Conservation (phyloP, 1,284 basidiomycete genomes). For the Phellopilus nigrolimitatus region DNA sequence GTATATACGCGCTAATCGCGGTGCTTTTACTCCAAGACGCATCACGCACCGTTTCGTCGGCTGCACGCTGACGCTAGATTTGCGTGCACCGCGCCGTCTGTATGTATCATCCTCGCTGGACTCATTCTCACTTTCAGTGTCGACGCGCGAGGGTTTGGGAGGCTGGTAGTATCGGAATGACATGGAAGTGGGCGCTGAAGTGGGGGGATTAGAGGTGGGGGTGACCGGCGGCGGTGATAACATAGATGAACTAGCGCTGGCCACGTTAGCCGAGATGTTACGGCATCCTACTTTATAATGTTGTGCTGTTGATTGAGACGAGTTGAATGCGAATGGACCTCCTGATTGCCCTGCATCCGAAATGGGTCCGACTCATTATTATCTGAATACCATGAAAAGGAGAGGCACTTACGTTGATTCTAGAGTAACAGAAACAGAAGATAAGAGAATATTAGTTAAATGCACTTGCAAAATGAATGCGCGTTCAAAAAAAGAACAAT, state of each 20-base stretch:
- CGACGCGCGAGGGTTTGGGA: slow-evolving; percentile 13
- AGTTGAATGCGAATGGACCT: background rate
- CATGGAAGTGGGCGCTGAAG: slow-evolving; percentile 17
- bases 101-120: slow-evolving; percentile 14
- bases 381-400: background rate
- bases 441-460: background rate
- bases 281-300: slow-evolving; percentile 7
- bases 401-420: background rate
- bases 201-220: slow-evolving; percentile 4
- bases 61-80: slow-evolving; percentile 1
- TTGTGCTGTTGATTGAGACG: slow-evolving; percentile 5
- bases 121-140: slow-evolving; percentile 15
- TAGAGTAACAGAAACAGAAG: background rate
- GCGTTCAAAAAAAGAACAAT: too few species aligned
- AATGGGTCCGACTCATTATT: background rate
- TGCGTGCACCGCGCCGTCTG: slow-evolving; percentile 1
- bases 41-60: slow-evolving; percentile 7
- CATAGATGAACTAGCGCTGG: slow-evolving; percentile 9
- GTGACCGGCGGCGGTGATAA: background rate
- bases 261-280: slow-evolving; percentile 6
- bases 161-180: slow-evolving; percentile 21
- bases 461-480: too few species aligned
- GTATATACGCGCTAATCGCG: background rate
- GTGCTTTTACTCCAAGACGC: background rate
- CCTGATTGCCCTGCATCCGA: background rate